These are phyloP conservation scores for Dimocarpus longan DNA, from an alignment of 345 rosid genomes.

Conservation along the genomic window DNA sequence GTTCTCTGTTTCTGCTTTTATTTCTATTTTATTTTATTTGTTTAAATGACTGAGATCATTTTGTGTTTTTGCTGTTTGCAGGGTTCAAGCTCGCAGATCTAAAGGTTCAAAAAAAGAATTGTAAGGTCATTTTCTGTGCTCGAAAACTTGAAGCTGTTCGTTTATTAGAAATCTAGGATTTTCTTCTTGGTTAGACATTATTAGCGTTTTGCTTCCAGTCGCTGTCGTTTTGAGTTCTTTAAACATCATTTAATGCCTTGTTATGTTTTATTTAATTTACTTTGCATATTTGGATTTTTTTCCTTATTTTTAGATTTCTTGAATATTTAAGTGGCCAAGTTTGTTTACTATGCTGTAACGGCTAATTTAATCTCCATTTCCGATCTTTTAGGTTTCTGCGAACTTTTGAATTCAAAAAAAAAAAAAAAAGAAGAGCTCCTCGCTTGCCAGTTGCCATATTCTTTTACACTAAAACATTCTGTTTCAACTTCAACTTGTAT, in stretches of 20 bases:
- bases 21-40: neutral
- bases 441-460: neutral
- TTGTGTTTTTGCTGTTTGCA: slow-evolving; percentile 8
- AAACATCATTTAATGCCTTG: slow-evolving; percentile 13
- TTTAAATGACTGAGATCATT: neutral
- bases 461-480: slow-evolving; percentile 1
- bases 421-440: neutral
- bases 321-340: slow-evolving; percentile 19
- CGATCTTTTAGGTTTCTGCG: slow-evolving; percentile 31
- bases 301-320: slow-evolving; percentile 27
- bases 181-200: neutral
- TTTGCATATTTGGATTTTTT: slow-evolving; percentile 22
- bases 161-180: slow-evolving; percentile 8
- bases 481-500: slow-evolving; percentile 16
- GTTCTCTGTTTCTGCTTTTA: neutral
- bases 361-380: slow-evolving; percentile 23
- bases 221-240: slow-evolving; percentile 27
- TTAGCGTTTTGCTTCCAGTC: slow-evolving; percentile 11
- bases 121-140: slow-evolving; percentile 23
- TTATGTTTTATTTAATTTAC: slow-evolving; percentile 2
- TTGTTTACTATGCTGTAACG: slow-evolving; percentile 19
- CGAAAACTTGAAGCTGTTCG: slow-evolving; percentile 13
- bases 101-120: slow-evolving; percentile 34
- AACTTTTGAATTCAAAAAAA: slow-evolving; percentile 16
- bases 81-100: slow-evolving; percentile 51